phyloP scores from a whole-genome alignment of 2,329 filamentous ascomycete species.

The Fonsecaea monophora region DNA sequence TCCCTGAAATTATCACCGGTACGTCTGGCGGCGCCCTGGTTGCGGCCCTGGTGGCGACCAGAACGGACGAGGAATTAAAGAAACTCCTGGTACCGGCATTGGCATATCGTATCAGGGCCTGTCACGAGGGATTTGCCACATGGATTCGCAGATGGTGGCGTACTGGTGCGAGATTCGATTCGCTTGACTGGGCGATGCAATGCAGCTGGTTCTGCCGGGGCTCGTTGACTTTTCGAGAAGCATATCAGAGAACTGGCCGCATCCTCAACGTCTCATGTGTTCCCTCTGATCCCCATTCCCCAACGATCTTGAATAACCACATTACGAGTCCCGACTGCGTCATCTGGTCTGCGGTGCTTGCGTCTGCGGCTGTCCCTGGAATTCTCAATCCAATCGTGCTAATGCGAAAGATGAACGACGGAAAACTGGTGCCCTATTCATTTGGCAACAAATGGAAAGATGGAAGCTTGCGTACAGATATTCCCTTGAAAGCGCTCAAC shows the following conservation, averaged over 20 bases:
- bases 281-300: constrained; percentile 92
- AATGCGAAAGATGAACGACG: constrained; percentile 82
- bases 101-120: constrained; percentile 83
- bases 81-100: constrained; percentile 83
- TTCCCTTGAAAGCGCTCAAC: constrained; percentile 91
- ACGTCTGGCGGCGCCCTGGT: constrained; percentile 93
- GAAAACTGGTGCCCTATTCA: constrained; percentile 82
- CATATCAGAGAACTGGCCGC: constrained; percentile 89
- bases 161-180: constrained; percentile 93
- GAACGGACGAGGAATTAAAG: constrained; percentile 90
- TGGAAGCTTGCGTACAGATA: constrained; percentile 90
- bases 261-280: constrained; percentile 97
- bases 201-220: constrained; percentile 90
- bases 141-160: constrained; percentile 89
- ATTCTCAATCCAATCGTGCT: constrained; percentile 94
- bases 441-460: constrained; percentile 99
- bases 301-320: constrained; percentile 91
- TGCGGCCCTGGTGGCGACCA: constrained; percentile 82
- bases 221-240: constrained; percentile 92
- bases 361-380: constrained; percentile 92
- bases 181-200: constrained; percentile 84
- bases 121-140: constrained; percentile 74
- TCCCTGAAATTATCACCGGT: constrained; percentile 94
- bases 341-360: constrained; percentile 95
- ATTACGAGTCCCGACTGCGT: constrained; percentile 95